These are phyloP conservation scores for Aphanomyces cochlioides DNA, from an alignment of 352 stramenopile genomes.

Conservation along the genomic window DNA sequence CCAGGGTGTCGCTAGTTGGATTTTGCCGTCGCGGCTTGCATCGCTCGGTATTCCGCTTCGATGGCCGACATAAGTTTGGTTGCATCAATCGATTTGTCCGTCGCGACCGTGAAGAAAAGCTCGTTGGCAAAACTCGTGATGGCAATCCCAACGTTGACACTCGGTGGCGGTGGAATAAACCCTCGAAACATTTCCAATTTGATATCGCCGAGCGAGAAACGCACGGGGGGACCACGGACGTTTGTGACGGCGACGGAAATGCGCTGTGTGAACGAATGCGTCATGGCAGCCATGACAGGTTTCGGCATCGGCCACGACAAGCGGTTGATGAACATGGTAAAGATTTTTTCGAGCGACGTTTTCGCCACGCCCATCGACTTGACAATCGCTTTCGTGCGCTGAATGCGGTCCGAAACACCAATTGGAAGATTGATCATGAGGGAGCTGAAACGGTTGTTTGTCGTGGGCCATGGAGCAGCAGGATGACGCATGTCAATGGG, in stretches of 20 bases:
- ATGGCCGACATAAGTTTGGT: conserved; percentile 51
- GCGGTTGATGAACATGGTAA: conserved; percentile 35
- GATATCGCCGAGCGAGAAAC: conserved; percentile 34
- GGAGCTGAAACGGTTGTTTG: conserved; percentile 75
- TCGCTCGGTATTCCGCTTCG: conserved; percentile 30
- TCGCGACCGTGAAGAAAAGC: conserved; percentile 68
- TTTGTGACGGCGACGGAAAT: conserved; percentile 41
- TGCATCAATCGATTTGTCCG: conserved; percentile 62
- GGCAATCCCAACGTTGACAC: conserved; percentile 68
- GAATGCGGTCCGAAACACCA: conserved; percentile 41
- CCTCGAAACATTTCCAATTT: conserved; percentile 47
- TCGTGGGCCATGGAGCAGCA: conserved; percentile 26
- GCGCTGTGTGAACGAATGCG: background rate
- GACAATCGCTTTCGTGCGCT: conserved; percentile 48
- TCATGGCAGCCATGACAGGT: background rate
- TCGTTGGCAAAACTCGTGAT: conserved; percentile 64
- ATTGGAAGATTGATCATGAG: conserved; percentile 69
- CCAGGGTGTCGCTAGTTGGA: too few species aligned
- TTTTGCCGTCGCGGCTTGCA: too few species aligned
- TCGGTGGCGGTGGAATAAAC: conserved; percentile 69
- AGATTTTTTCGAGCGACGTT: conserved; percentile 72
- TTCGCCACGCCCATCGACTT: conserved; percentile 66
- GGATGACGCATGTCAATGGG: conserved; percentile 64
- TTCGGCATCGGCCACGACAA: background rate
- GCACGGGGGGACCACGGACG: conserved; percentile 51